Base-by-base conservation (phyloP, 192 early-diverging fungal species). In the Phlyctochytrium planicorne region DNA sequence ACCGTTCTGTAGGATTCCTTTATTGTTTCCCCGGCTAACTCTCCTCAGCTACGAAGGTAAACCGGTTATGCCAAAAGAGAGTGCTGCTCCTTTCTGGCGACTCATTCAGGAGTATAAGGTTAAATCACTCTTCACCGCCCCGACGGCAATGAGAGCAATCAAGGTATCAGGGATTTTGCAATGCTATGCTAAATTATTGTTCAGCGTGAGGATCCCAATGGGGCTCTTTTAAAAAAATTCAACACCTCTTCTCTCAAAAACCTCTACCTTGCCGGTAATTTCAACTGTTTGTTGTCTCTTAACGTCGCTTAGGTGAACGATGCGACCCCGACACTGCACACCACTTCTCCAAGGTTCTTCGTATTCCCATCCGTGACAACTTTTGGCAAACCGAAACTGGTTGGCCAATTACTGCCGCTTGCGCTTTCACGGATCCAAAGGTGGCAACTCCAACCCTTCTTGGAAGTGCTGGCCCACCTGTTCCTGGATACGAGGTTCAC, bases 341-440 rank as follows among this genome's bases (percentile, higher is more conserved):
- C 17, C 62, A 81, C 29, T 83, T 88, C 50, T 69, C 69, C 0
- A 62, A 73, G 29, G 71, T 82, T 79, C 70, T 80, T 25, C 71
- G 66, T 17, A 60, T 80, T 3, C 82, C 86, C 40, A 82, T 94
- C 24, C 71, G 78, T 2, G 94, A 96, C 76, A 90, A 93, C 68
- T 96, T 87, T 75, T 96, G 94, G 94, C 89, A 91, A 53, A 94
- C 94, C 0, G 94, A 95, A 62, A 90, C 87, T 37, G 74, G 94
- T 2, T 89, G 85, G 36, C 92, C 94, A 0, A 88, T 94, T 75
- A 91, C 91, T 0, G 89, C 10, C 85, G 87, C 72, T 77, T 87
- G 59, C 88, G 90, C 10, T 68, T 85, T 60, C 65, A n/a, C n/a
- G n/a, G n/a, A n/a, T n/a, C n/a, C n/a, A n/a, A n/a, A n/a, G n/a